These are phyloP conservation scores for Fonsecaea erecta DNA, from an alignment of 2,329 filamentous ascomycete species.

Conservation along the genomic window DNA sequence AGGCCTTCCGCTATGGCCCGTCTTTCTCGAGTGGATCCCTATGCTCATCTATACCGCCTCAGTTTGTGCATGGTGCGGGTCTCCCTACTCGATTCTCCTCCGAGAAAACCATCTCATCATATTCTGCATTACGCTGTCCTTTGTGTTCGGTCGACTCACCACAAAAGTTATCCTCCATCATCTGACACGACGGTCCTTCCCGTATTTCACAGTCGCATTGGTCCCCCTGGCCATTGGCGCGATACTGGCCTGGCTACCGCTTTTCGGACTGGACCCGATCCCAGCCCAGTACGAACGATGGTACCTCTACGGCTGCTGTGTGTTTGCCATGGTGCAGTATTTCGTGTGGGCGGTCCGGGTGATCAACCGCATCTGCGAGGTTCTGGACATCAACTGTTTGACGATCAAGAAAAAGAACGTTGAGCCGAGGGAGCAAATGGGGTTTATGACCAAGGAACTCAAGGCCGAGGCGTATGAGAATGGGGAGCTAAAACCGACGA, in stretches of 20 bases:
- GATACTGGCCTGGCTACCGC: conserved; percentile 78
- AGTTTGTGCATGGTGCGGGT: conserved; percentile 84
- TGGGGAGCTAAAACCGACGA: conserved; percentile 19
- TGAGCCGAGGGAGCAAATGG: conserved; percentile 13
- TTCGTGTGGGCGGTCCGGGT: conserved; percentile 92
- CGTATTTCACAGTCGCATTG: conserved; percentile 93
- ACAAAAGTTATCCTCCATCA: conserved; percentile 99
- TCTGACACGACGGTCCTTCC: conserved; percentile 89
- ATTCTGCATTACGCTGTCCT: conserved; percentile 92
- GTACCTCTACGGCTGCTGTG: conserved; percentile 83
- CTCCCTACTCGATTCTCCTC: conserved; percentile 81
- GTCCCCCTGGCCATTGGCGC: conserved; percentile 85
- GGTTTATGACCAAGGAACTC: background rate
- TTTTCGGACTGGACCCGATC: conserved; percentile 67
- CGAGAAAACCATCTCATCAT: conserved; percentile 85
- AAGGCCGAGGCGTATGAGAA: conserved; percentile 14
- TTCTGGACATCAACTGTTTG: conserved; percentile 90
- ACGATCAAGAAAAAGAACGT: conserved; percentile 65
- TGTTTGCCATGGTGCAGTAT: conserved; percentile 84
- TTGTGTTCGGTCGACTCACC: conserved; percentile 96
- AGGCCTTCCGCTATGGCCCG: conserved; percentile 74
- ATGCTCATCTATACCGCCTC: conserved; percentile 79
- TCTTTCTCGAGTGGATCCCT: conserved; percentile 93
- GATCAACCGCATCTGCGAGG: conserved; percentile 87
- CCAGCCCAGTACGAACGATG: conserved; percentile 70